Base-by-base conservation (phyloP, 495 filamentous ascomycete genomes). In the Xylona heveae region DNA sequence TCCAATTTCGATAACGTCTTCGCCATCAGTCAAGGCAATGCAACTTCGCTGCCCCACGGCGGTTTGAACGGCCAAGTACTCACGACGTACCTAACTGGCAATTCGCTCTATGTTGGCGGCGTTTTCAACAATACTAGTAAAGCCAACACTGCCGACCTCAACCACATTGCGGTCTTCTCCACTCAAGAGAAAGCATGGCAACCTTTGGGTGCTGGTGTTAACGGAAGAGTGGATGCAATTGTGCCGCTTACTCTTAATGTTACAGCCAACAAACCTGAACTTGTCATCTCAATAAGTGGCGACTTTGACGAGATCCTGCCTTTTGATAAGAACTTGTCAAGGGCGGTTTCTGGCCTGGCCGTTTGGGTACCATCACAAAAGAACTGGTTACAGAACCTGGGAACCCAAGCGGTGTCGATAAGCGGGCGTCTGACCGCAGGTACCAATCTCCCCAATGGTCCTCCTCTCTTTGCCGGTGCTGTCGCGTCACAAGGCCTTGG, bases 311-410 rank as follows among this genome's bases (percentile, higher is more conserved):
- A 68, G 37, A 62, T 93, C 17, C 53, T 72, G 13, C 62, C 66
- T 2, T 82, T 76, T 44, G 70, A 55, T 25, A 57, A 54, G 31
- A 74, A 69, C 39, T 42, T 59, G 7, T 62, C 66, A n/a, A 51
- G 70, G 7, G 42, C 62, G 8, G 74, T 71, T 2, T 46, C 64
- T 30, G 80, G 83, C 1, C 84, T 95, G 45, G 88, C 78, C 19
- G 57, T 94, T 16, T 99, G 88, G 88, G 75, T 95, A n/a, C 81
- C 82, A 14, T 88, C 83, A 4, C 64, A 61, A 30, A 65, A 68
- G 24, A 81, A 90, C 45, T 99, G 88, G 88, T 54, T 95, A 15
- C 69, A 80, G 49, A 85, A 82, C 40, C 55, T 95, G 24, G 55
- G 79, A 28, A 48, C 68, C 24, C 52, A 62, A n/a, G 59, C 68